Evolutionary conservation across 768 basidiomycete genomes (phyloP), one percentile per base, ranked within the genome.

Genomic region (Xanthoconium purpureum): DNA sequence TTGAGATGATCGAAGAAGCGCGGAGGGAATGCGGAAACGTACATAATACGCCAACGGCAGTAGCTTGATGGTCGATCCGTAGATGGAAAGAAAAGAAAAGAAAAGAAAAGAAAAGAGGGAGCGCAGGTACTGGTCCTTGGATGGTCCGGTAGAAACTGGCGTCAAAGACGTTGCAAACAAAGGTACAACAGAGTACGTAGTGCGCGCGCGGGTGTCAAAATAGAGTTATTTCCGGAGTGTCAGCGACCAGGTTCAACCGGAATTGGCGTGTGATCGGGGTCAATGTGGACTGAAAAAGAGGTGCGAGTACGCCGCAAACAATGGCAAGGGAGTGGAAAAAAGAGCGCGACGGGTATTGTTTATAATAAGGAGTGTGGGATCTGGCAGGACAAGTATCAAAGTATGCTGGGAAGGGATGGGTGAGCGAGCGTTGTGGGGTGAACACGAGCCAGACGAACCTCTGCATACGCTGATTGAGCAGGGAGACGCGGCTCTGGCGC

Each of bases 1-100:
- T 42, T 43, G 35, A 54, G 43, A 43, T 39, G 36, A 59, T 51
- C 18, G 17, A 43, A 32, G 14, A 43, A 42, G 29, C 0, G 9
- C 15, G 24, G 43, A 42, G 24, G 47, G 15, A 51, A 47, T 5
- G 39, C 53, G 54, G 51, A 15, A 15, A 55, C 67, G 18, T 47
- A 69, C 67, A 71, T 71, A 36, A 60, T 52, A 59, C 52, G 32
- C 44, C 45, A 8, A 18, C n/a, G 39, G 28, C 9, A 44, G 20
- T 11, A 15, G 7, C 29, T 46, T 40, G 58, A 61, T 54, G 47
- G 47, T 44, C 28, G 40, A 60, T 52, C 50, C 50, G 44, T 15
- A n/a, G 45, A 49, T 2, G 9, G 8, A 47, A n/a, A 24, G 15
- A 40, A 30, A 14, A 17, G 4, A 44, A 9, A 20, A 42, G 20